These are phyloP conservation scores for Mucor piriformis DNA, from an alignment of 371 early-diverging fungal genomes.

Conservation along the genomic window DNA sequence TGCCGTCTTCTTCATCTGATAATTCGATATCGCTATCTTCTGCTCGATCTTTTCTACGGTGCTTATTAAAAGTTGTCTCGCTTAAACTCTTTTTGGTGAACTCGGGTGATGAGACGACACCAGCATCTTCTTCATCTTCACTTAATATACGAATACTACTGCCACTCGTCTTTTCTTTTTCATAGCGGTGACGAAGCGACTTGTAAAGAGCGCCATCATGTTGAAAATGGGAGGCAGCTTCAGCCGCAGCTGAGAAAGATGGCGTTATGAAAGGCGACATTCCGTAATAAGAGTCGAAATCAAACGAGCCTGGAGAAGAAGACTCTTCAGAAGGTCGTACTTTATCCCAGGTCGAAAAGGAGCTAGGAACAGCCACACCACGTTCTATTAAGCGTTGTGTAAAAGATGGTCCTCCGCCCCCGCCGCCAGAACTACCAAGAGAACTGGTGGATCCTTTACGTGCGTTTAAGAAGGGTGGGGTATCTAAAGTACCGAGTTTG, in stretches of 20 bases:
- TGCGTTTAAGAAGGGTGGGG: background rate
- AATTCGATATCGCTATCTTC: conserved; percentile 53
- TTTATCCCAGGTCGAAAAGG: conserved; percentile 33
- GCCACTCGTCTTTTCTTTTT: conserved; percentile 24
- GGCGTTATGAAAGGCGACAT: conserved; percentile 51
- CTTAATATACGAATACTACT: conserved; percentile 3
- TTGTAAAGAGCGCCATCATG: conserved; percentile 27
- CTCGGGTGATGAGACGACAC: background rate
- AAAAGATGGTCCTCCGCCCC: conserved; percentile 27
- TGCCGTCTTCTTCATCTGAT: conserved; percentile 40
- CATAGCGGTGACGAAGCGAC: conserved; percentile 44
- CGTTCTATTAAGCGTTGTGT: conserved; percentile 46
- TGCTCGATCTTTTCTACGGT: conserved; percentile 4
- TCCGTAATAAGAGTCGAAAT: conserved; percentile 44
- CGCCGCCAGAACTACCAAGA: background rate
- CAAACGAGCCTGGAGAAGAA: conserved; percentile 38
- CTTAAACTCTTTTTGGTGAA: background rate
- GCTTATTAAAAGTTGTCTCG: background rate
- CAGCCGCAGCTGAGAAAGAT: conserved; percentile 34
- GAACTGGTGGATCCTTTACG: conserved; percentile 13
- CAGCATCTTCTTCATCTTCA: conserved; percentile 21
- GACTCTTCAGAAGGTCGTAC: conserved; percentile 20
- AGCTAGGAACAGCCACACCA: conserved; percentile 45
- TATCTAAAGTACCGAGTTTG: conserved; percentile 1
- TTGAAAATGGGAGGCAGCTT: conserved; percentile 9